Percentiles rank a stretch among this genome's conserved stretches.
These are phyloP conservation scores for Microcyclospora pomicola DNA, from an alignment of 2,329 filamentous ascomycete genomes.

Conservation along the genomic window DNA sequence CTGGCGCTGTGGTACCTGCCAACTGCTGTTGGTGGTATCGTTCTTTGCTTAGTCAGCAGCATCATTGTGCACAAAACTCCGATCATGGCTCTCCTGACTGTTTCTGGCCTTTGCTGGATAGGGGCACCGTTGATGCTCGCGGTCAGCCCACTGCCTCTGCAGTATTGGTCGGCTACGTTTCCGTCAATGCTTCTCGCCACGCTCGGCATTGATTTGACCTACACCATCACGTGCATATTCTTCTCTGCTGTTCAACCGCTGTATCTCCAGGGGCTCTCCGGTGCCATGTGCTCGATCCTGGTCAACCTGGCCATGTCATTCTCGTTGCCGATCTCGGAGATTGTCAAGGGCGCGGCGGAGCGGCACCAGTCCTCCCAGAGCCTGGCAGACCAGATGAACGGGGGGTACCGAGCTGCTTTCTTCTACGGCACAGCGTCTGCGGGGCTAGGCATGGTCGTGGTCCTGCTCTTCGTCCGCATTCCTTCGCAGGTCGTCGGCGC, in stretches of 20 bases:
- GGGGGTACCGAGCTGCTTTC: conserved; percentile 17
- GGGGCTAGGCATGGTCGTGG: conserved; percentile 15
- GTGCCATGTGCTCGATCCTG: conserved; percentile 22
- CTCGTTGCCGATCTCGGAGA: conserved; percentile 21
- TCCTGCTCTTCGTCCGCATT: conserved; percentile 17
- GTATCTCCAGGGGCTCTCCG: conserved; percentile 22
- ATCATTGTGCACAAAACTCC: conserved; percentile 19
- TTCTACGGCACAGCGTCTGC: conserved; percentile 20
- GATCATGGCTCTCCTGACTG: conserved; percentile 15
- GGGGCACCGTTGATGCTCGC: conserved; percentile 23
- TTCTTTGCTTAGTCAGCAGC: conserved; percentile 20
- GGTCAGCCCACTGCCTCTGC: conserved; percentile 16
- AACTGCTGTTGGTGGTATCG: conserved; percentile 20
- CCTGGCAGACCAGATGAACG: conserved; percentile 1
- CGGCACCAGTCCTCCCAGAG: not conserved
- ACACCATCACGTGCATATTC: conserved; percentile 22
- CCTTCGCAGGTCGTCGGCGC: conserved; percentile 10
- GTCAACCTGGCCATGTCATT: conserved; percentile 26
- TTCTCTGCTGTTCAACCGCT: conserved; percentile 19
- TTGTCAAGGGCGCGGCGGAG: conserved; percentile 14
- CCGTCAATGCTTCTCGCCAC: conserved; percentile 25
- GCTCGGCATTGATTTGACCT: conserved; percentile 24
- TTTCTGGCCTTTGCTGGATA: conserved; percentile 23
- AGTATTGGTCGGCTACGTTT: conserved; percentile 24
- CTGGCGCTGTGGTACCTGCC: conserved; percentile 24